phyloP scores from a whole-genome alignment of 2,329 filamentous ascomycete species.

The Pseudocercospora crystallina region DNA sequence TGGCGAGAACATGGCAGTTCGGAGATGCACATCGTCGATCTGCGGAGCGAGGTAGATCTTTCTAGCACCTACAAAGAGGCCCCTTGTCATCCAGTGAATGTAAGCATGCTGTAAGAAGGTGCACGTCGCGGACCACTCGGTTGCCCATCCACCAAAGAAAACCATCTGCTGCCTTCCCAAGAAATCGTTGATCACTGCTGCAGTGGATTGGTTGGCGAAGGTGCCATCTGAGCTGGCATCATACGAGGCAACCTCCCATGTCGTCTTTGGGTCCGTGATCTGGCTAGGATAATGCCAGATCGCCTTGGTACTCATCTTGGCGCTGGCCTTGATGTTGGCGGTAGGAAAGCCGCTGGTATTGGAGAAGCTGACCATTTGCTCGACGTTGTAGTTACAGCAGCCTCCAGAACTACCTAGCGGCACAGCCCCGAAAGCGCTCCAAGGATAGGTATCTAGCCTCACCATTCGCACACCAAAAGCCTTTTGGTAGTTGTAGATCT shows the following conservation, averaged over 20 bases:
- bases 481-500: slow-evolving; percentile 11
- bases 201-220: neutral
- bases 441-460: slow-evolving; percentile 9
- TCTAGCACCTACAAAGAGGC: slow-evolving; percentile 8
- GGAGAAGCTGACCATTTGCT: slow-evolving; percentile 11
- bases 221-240: neutral
- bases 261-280: slow-evolving; percentile 7
- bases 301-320: slow-evolving; percentile 6
- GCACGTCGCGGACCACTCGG: slow-evolving; percentile 10
- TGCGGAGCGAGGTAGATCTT: slow-evolving; percentile 4
- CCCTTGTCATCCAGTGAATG: slow-evolving; percentile 15
- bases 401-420: slow-evolving; percentile 6
- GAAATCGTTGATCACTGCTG: slow-evolving; percentile 12
- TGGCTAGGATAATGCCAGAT: slow-evolving; percentile 12
- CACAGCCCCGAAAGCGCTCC: slow-evolving; percentile 8
- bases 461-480: slow-evolving; percentile 13
- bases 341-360: slow-evolving; percentile 6
- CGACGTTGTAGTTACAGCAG: slow-evolving; percentile 7
- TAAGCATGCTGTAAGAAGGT: slow-evolving; percentile 9
- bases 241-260: slow-evolving; percentile 9
- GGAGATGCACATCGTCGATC: slow-evolving; percentile 12
- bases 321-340: slow-evolving; percentile 4
- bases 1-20: slow-evolving; percentile 6
- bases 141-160: slow-evolving; percentile 12
- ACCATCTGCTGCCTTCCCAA: slow-evolving; percentile 11